Conservation (phyloP, 208 protist species). For the Porcisia deanei region DNA sequence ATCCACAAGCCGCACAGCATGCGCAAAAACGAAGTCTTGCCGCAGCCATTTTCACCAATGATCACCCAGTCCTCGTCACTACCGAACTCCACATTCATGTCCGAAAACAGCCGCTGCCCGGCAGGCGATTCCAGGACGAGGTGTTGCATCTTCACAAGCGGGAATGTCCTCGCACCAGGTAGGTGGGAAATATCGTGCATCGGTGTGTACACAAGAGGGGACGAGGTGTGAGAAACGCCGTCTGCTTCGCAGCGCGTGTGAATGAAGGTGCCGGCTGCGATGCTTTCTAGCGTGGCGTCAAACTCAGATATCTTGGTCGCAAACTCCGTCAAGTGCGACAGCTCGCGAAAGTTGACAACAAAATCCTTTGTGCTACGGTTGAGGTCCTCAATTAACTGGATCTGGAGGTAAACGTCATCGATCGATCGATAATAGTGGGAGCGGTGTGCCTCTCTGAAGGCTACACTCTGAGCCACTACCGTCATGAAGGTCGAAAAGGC, state of each 20-base stretch:
- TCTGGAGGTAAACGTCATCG: slow-evolving; percentile 71
- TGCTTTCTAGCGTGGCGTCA: slow-evolving; percentile 74
- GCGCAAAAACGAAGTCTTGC: slow-evolving; percentile 86
- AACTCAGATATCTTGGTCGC: slow-evolving; percentile 77
- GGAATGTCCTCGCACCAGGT: slow-evolving; percentile 25
- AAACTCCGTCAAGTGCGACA: slow-evolving; percentile 85
- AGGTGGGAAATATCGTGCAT: slow-evolving; percentile 21
- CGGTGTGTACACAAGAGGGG: slow-evolving; percentile 46
- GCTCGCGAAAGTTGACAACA: slow-evolving; percentile 86
- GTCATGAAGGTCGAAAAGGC: slow-evolving; percentile 66
- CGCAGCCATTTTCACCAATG: slow-evolving; percentile 81
- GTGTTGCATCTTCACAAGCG: slow-evolving; percentile 55
- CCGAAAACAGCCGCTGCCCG: slow-evolving; percentile 57
- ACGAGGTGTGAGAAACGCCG: neutral
- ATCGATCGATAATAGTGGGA: slow-evolving; percentile 44
- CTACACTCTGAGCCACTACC: slow-evolving; percentile 55
- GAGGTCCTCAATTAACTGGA: slow-evolving; percentile 84
- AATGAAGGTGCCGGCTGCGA: slow-evolving; percentile 62
- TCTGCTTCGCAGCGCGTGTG: slow-evolving; percentile 12
- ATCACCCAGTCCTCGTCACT: slow-evolving; percentile 84
- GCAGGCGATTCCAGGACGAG: slow-evolving; percentile 58
- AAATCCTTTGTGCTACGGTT: slow-evolving; percentile 83
- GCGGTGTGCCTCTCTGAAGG: slow-evolving; percentile 46
- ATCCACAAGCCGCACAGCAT: slow-evolving; percentile 86
- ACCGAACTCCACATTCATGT: slow-evolving; percentile 57